These are phyloP conservation scores for Populus hybrid DNA, from an alignment of 441 rosid genomes.

Conservation along the genomic window DNA sequence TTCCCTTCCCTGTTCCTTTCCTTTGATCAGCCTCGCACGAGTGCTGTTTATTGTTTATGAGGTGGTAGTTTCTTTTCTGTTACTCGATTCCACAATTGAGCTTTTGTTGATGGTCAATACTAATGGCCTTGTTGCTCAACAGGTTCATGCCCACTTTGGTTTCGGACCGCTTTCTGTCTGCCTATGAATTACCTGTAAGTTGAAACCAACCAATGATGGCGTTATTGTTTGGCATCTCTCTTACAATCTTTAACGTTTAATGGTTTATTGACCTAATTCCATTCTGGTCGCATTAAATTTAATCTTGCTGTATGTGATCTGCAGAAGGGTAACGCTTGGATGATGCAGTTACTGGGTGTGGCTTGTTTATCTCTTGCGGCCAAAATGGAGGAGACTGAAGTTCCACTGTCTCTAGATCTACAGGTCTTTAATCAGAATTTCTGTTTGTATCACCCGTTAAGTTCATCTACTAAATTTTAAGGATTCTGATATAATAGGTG, in stretches of 20 bases:
- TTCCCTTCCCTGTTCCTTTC: constrained; percentile 19
- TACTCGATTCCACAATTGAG: constrained; percentile 17
- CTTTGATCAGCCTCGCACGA: constrained; percentile 11
- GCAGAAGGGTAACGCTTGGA: constrained; percentile 71
- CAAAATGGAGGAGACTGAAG: constrained; percentile 70
- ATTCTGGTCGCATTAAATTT: constrained; percentile 8
- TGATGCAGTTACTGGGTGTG: constrained; percentile 62
- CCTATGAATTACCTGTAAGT: constrained; percentile 65
- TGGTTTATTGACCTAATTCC: background rate
- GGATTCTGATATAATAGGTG: constrained; percentile 29
- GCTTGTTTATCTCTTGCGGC: constrained; percentile 74
- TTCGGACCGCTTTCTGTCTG: constrained; percentile 71
- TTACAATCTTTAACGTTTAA: background rate
- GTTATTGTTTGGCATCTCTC: background rate
- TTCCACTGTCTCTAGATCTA: constrained; percentile 54
- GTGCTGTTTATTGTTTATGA: constrained; percentile 3
- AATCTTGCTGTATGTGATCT: background rate
- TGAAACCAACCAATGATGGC: background rate
- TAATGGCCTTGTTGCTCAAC: constrained; percentile 27
- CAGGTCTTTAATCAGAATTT: constrained; percentile 38
- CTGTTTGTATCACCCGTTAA: background rate
- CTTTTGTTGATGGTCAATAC: constrained; percentile 19
- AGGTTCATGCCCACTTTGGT: constrained; percentile 64
- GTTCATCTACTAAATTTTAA: background rate
- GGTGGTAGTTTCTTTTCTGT: constrained; percentile 1